These are phyloP conservation scores for Schrenkiella parvula DNA, from an alignment of 345 rosid genomes.

Conservation along the genomic window DNA sequence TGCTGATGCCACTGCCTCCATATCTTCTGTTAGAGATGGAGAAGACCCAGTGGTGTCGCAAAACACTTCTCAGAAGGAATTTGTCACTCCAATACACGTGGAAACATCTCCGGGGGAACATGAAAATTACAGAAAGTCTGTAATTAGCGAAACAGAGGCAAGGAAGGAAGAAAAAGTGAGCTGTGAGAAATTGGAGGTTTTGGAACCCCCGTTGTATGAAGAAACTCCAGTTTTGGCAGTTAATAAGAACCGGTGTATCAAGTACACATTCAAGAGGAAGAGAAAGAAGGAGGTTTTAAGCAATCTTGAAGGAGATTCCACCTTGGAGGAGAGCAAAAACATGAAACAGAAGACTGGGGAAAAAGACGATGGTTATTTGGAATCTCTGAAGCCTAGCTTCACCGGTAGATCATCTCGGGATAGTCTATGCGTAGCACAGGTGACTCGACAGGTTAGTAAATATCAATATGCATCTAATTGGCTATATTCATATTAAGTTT, in stretches of 20 bases:
- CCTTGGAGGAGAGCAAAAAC: slow-evolving; percentile 30
- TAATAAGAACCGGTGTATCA: slow-evolving; percentile 44
- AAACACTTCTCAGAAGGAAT: slow-evolving; percentile 28
- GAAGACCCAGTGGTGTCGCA: background rate
- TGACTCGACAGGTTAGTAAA: slow-evolving; percentile 57
- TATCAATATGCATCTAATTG: slow-evolving; percentile 6
- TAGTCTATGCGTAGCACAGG: slow-evolving; percentile 32
- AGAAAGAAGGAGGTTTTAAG: slow-evolving; percentile 56
- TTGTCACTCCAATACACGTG: background rate
- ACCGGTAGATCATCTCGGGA: slow-evolving; percentile 47
- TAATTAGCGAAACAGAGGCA: slow-evolving; percentile 25
- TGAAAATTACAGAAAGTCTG: slow-evolving; percentile 21
- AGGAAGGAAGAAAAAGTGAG: slow-evolving; percentile 31
- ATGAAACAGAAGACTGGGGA: slow-evolving; percentile 38
- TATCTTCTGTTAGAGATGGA: slow-evolving; percentile 13
- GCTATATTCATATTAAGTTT: background rate
- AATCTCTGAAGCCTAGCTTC: slow-evolving; percentile 41
- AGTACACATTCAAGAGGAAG: slow-evolving; percentile 79
- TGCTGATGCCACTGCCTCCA: slow-evolving; percentile 16
- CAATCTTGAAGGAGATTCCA: slow-evolving; percentile 48
- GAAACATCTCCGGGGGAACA: slow-evolving; percentile 24
- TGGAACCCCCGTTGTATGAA: slow-evolving; percentile 37
- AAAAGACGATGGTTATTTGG: slow-evolving; percentile 39
- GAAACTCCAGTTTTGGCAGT: slow-evolving; percentile 30
- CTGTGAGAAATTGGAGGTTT: slow-evolving; percentile 31